A percentile compares a stretch with the other conserved stretches of the same genome.
phyloP scores from a whole-genome alignment of 768 basidiomycete genomes.

The Serendipita vermifera region DNA sequence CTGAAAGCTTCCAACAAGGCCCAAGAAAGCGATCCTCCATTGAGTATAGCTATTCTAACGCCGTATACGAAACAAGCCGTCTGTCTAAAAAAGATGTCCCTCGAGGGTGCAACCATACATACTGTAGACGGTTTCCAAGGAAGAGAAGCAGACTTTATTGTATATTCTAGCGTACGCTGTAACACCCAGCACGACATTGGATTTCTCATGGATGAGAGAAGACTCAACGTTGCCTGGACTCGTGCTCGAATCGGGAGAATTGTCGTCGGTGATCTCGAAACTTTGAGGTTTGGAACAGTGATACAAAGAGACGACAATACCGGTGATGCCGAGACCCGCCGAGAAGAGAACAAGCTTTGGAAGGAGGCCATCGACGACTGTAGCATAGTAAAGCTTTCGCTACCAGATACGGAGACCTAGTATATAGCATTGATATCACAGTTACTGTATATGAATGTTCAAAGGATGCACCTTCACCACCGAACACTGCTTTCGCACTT shows the following conservation, averaged over 20 bases:
- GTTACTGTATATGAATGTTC: no score
- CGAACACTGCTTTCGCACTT: no score
- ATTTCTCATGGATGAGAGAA: slow-evolving; percentile 46
- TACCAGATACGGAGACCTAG: no score
- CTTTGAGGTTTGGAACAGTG: slow-evolving; percentile 25
- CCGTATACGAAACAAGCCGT: slow-evolving; percentile 48
- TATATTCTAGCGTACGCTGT: slow-evolving; percentile 51
- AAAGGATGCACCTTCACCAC: no score
- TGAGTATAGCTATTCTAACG: slow-evolving; percentile 37
- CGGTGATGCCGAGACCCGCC: not conserved
- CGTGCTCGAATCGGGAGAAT: slow-evolving; percentile 44
- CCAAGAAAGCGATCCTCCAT: not conserved
- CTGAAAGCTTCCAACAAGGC: slow-evolving; percentile 20
- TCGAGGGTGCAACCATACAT: slow-evolving; percentile 26
- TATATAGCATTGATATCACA: no score
- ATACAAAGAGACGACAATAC: not conserved
- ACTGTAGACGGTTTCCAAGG: slow-evolving; percentile 58
- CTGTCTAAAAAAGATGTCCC: slow-evolving; percentile 28
- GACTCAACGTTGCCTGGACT: slow-evolving; percentile 63
- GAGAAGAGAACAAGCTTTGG: not conserved
- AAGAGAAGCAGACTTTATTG: slow-evolving; percentile 51
- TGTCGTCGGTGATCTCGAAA: slow-evolving; percentile 43
- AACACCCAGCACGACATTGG: slow-evolving; percentile 49
- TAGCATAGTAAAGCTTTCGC: not conserved
- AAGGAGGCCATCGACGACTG: not conserved